These are phyloP conservation scores for Solanum paucissectum DNA, from an alignment of 257 asterid genomes.

Conservation along the genomic window DNA sequence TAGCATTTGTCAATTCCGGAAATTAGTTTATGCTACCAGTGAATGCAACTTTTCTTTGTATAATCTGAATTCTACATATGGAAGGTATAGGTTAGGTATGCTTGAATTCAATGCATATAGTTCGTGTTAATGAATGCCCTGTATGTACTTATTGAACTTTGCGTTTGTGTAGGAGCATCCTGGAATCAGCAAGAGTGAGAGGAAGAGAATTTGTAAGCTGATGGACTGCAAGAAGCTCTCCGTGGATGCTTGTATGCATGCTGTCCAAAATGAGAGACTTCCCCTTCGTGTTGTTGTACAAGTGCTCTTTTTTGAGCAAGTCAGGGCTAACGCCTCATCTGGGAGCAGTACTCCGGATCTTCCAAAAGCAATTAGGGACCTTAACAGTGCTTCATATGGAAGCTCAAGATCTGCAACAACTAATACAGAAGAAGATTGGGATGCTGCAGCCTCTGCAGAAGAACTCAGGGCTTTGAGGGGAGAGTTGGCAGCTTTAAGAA, in stretches of 20 bases:
- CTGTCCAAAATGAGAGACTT: conserved; percentile 86
- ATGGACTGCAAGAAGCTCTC: conserved; percentile 97
- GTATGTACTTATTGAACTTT: neutral
- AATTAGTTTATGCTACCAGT: neutral
- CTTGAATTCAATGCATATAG: neutral
- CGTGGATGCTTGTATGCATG: conserved; percentile 86
- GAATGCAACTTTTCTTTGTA: neutral
- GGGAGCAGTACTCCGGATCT: conserved; percentile 97
- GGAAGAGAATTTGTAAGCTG: conserved; percentile 66
- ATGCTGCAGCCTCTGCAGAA: conserved; percentile 77
- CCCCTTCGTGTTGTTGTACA: conserved; percentile 86
- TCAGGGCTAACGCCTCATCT: conserved; percentile 77
- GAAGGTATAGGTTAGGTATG: neutral
- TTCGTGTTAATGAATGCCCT: neutral
- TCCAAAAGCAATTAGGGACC: conserved; percentile 72
- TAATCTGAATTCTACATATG: neutral
- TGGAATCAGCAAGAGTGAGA: conserved; percentile 71
- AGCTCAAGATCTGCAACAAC: conserved; percentile 71
- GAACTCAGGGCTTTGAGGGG: conserved; percentile 80
- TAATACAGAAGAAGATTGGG: conserved; percentile 92
- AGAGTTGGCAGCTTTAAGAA: conserved; percentile 64
- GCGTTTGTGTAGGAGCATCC: conserved; percentile 57
- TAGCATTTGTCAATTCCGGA: neutral
- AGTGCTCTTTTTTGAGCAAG: conserved; percentile 93
- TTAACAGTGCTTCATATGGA: conserved; percentile 53